These are phyloP conservation scores for Gloeostereum incarnatum DNA, from an alignment of 768 basidiomycete species.

Conservation along the genomic window DNA sequence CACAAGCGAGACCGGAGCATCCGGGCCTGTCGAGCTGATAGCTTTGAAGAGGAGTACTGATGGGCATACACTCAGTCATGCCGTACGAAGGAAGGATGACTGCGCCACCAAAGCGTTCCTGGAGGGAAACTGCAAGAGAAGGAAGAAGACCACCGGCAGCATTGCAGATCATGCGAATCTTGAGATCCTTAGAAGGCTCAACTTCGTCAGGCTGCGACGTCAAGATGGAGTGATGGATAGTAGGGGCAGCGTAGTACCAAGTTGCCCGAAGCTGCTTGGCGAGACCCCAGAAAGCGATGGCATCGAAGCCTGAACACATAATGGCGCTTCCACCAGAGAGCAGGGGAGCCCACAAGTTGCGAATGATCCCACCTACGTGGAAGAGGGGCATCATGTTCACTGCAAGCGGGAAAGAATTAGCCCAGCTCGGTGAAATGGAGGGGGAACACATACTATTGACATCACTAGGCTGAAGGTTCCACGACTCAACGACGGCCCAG, in stretches of 20 bases:
- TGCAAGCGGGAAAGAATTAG: constrained; percentile 7
- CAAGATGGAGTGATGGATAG: constrained; percentile 41
- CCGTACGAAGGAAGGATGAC: constrained; percentile 50
- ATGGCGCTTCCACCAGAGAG: constrained; percentile 46
- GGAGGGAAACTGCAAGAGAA: constrained; percentile 37
- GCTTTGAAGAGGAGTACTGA: constrained; percentile 30
- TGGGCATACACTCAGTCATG: constrained; percentile 51
- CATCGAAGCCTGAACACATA: constrained; percentile 46
- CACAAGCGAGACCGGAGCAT: constrained; percentile 37
- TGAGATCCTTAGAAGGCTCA: constrained; percentile 21
- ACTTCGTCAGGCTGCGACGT: constrained; percentile 22
- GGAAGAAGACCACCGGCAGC: constrained; percentile 47
- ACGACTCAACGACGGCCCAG: constrained; percentile 31
- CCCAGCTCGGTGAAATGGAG: background rate
- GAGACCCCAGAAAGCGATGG: constrained; percentile 39
- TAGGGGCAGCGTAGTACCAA: constrained; percentile 46
- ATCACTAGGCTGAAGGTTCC: constrained; percentile 26
- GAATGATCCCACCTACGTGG: constrained; percentile 52
- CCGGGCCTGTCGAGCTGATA: constrained; percentile 37
- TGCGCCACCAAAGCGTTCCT: constrained; percentile 34
- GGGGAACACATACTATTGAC: constrained; percentile 32
- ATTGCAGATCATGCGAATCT: constrained; percentile 38
- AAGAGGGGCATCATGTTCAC: constrained; percentile 49
- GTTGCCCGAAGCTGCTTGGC: constrained; percentile 27
- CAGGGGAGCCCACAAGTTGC: constrained; percentile 46